Evolutionary conservation across 768 basidiomycete genomes (phyloP), one percentile per base, ranked within the genome.

Genomic region (Lanmaoa pseudosensibilis): DNA sequence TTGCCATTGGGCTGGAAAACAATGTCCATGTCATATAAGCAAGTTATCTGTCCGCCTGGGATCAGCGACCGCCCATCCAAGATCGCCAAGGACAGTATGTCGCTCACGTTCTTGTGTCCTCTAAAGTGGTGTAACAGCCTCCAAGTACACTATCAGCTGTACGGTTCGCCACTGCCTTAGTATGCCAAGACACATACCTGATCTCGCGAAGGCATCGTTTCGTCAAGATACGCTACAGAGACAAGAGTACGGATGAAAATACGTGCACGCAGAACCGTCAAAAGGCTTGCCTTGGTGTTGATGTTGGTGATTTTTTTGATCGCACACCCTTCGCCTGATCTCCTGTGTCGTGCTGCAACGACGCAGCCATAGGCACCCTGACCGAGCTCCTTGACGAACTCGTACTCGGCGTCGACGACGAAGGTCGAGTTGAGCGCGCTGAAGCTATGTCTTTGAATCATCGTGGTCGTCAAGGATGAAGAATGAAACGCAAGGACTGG

Each of bases 281-380:
- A 25, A 50, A 41, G 46, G 58, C 77, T 49, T 55, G 83, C 90
- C 83, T 92, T 93, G 50, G 89, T 92, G 70, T 92, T 92, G 72
- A 94, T 94, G 68, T 92, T 93, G 56, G 92, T 91, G 69, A 94
- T 94, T 80, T 95, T 95, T 81, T 96, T 96, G 77, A 96, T 94
- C 64, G 93, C 93, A 62, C 92, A 93, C 11, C 90, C 90, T 68
- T 94, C 92, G 23, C 91, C 90, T 2, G 90, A 86, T 63, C 85
- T 74, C 60, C 85, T 86, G 74, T 94, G 91, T 62, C 85, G 84
- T 0, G 95, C 94, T 27, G 89, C 83, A 54, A 94, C 88, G 61
- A 94, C 92, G 68, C 90, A 94, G 40, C 94, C 93, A 71, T 97
- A 96, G 21, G 94, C 94, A 62, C 95, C 94, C 73, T 95, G 92